phyloP scores from a whole-genome alignment of 441 rosid species.

The Capsella rubella region DNA sequence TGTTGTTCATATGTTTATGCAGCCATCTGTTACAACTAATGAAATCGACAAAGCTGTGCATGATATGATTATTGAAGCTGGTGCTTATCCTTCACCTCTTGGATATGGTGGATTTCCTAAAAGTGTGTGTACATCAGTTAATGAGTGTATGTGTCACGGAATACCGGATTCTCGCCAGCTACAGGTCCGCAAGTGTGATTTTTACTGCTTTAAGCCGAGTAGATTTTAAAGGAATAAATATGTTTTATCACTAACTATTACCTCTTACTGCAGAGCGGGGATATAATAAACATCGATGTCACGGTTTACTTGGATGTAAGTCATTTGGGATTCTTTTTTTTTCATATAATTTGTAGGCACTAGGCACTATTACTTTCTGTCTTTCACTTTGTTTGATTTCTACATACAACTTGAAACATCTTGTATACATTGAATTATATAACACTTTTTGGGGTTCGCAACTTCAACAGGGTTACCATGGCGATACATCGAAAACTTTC shows the following conservation, averaged over 20 bases:
- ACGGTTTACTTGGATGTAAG: slow-evolving; percentile 92
- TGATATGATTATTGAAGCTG: slow-evolving; percentile 85
- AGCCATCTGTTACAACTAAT: slow-evolving; percentile 90
- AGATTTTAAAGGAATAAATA: neutral
- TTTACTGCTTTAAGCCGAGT: slow-evolving; percentile 9
- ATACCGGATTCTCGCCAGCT: slow-evolving; percentile 96
- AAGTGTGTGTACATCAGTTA: slow-evolving; percentile 91
- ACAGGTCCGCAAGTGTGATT: slow-evolving; percentile 56
- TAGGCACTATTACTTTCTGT: neutral
- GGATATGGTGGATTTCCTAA: slow-evolving; percentile 96
- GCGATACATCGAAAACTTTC: slow-evolving; percentile 93
- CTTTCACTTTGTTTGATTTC: neutral
- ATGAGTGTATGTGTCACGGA: slow-evolving; percentile 96
- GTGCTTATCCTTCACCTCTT: slow-evolving; percentile 98
- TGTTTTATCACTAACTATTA: slow-evolving; percentile 31
- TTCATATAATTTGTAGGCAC: neutral
- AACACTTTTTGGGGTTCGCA: slow-evolving; percentile 16
- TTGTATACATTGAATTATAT: neutral
- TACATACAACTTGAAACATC: neutral
- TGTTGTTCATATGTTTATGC: slow-evolving; percentile 21
- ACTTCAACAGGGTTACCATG: slow-evolving; percentile 80
- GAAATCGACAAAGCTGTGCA: slow-evolving; percentile 94
- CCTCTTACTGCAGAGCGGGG: slow-evolving; percentile 74
- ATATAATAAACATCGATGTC: slow-evolving; percentile 89
- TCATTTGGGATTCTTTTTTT: slow-evolving; percentile 33